Evolutionary conservation across 345 rosid species (phyloP).

Genomic region (Sisymbrium irio): DNA sequence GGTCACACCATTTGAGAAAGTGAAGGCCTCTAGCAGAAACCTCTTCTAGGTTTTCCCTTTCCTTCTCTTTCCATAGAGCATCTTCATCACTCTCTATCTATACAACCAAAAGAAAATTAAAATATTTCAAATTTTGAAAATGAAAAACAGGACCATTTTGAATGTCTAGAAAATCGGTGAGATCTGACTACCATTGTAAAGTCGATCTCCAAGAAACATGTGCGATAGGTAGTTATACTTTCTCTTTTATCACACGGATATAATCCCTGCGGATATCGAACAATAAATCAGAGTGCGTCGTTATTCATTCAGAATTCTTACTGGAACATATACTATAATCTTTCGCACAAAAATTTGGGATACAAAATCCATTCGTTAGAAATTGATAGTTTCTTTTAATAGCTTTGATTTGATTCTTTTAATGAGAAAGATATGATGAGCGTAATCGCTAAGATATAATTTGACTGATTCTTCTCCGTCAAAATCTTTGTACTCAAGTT

Average conservation of each 20-base stretch:
- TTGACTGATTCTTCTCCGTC: neutral
- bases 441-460: neutral
- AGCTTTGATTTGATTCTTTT: neutral
- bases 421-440: neutral
- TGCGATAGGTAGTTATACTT: constrained; percentile 37
- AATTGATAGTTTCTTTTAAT: neutral
- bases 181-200: constrained; percentile 47
- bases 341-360: neutral
- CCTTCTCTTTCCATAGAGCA: constrained; percentile 47
- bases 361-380: neutral
- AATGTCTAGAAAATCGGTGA: neutral
- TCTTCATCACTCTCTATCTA: constrained; percentile 84
- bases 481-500: neutral
- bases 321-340: no score
- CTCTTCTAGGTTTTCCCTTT: constrained; percentile 50
- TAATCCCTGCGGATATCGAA: constrained; percentile 47
- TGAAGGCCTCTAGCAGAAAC: constrained; percentile 57
- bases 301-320: neutral
- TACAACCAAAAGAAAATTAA: neutral
- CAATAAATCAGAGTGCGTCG: neutral
- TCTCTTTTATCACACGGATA: constrained; percentile 72
- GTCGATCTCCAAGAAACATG: constrained; percentile 58
- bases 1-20: constrained; percentile 65
- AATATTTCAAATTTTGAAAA: neutral
- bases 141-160: neutral